Conservation (phyloP, 1,284 basidiomycete genomes). For the Amylostereum areolatum region DNA sequence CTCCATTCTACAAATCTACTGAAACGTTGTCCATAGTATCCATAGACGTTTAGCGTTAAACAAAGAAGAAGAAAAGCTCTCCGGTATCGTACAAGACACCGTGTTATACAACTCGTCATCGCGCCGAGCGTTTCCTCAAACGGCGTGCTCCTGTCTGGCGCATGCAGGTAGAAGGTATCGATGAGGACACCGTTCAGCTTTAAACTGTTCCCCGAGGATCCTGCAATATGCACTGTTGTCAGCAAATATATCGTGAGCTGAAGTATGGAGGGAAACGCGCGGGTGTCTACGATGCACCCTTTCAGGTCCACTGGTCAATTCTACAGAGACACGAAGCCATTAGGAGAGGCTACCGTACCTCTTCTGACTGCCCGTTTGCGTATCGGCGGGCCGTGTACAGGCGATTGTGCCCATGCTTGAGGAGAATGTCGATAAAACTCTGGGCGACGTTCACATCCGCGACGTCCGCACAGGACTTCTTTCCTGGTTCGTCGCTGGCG, state of each 20-base stretch:
- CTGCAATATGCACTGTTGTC: background rate
- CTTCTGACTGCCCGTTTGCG: slow-evolving; percentile 21
- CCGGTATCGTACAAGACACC: slow-evolving; percentile 29
- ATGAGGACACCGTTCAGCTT: slow-evolving; percentile 1
- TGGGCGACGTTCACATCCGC: slow-evolving; percentile 14
- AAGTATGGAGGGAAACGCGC: background rate
- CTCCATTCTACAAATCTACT: slow-evolving; percentile 1
- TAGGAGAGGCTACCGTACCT: slow-evolving; percentile 2
- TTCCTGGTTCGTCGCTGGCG: slow-evolving; percentile 11
- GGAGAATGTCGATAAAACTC: slow-evolving; percentile 26
- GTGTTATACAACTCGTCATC: slow-evolving; percentile 35
- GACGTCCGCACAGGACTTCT: slow-evolving; percentile 20
- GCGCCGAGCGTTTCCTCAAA: slow-evolving; percentile 34
- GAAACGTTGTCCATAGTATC: background rate
- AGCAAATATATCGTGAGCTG: background rate
- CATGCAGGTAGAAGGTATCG: slow-evolving; percentile 32
- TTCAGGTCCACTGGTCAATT: slow-evolving; percentile 2
- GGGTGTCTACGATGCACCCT: slow-evolving; percentile 1
- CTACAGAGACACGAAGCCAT: background rate
- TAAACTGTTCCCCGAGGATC: slow-evolving; percentile 4
- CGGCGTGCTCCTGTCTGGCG: slow-evolving; percentile 32
- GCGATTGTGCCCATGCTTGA: slow-evolving; percentile 29
- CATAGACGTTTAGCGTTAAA: background rate
- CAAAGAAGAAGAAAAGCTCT: background rate
- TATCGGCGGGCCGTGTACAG: slow-evolving; percentile 32